Conservation (phyloP, 352 stramenopile species). For the Globisporangium camurandrum region DNA sequence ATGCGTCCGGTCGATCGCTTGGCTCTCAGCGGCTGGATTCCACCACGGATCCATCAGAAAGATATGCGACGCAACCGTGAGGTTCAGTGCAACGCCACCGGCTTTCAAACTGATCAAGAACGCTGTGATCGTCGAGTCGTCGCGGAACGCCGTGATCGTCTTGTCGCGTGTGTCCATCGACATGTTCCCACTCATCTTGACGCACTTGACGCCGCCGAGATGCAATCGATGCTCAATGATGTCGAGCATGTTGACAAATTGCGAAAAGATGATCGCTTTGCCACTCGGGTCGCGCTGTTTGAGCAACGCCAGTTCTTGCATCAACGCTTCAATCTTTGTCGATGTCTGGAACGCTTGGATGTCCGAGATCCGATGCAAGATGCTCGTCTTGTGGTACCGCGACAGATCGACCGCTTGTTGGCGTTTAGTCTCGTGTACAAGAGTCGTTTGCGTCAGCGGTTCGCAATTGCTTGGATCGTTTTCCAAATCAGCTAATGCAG, state of each 20-base stretch:
- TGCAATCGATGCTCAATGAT: constrained; percentile 95
- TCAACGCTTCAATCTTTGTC: constrained; percentile 98
- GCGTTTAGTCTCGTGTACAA: background rate
- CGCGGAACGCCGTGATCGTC: constrained; percentile 72
- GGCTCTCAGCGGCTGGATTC: constrained; percentile 94
- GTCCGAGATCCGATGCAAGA: constrained; percentile 55
- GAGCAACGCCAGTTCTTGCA: constrained; percentile 96
- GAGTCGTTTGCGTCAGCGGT: constrained; percentile 9
- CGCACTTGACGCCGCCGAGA: constrained; percentile 78
- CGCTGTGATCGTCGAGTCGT: constrained; percentile 91
- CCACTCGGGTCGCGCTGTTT: constrained; percentile 86
- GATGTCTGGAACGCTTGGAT: constrained; percentile 80
- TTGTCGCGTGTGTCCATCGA: constrained; percentile 78
- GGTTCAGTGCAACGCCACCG: constrained; percentile 97
- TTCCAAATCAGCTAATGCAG: too few species aligned
- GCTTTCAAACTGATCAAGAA: constrained; percentile 98
- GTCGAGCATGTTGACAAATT: constrained; percentile 99
- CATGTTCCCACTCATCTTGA: constrained; percentile 91
- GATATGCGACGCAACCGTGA: constrained; percentile 96
- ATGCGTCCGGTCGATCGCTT: constrained; percentile 97
- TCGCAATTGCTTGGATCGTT: constrained; percentile 10
- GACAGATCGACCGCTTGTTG: constrained; percentile 33
- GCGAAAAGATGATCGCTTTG: constrained; percentile 98
- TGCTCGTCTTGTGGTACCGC: constrained; percentile 67
- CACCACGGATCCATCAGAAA: constrained; percentile 98